These are phyloP conservation scores for Euphorbia celastroides DNA, from an alignment of 441 rosid genomes.

Conservation along the genomic window DNA sequence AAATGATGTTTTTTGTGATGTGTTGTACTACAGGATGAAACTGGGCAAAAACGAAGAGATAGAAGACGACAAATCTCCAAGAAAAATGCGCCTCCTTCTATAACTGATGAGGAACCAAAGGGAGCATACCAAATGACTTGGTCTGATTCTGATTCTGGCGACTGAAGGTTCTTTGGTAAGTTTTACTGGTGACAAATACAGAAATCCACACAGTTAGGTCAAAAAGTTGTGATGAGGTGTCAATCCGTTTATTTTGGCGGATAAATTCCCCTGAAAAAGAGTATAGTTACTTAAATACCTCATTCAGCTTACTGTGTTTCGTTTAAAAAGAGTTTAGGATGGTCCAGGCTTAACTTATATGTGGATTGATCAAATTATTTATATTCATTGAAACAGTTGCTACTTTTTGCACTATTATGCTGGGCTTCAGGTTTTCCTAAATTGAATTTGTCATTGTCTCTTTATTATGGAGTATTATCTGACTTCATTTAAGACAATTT, in stretches of 20 bases:
- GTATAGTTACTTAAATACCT: neutral
- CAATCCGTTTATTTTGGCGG: neutral
- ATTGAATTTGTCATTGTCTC: too few relatives aligned
- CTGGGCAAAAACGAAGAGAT: constrained; percentile 22
- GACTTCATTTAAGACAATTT: too few relatives aligned
- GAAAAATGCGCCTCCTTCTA: constrained; percentile 47
- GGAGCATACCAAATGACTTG: constrained; percentile 62
- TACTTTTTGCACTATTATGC: too few relatives aligned
- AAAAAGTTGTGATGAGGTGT: neutral
- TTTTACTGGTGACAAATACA: neutral
- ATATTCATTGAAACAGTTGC: too few relatives aligned
- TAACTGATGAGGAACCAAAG: constrained; percentile 68
- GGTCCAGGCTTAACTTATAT: neutral
- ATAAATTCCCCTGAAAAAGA: neutral
- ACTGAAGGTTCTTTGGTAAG: constrained; percentile 3
- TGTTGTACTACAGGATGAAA: constrained; percentile 13
- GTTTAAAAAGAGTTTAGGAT: neutral
- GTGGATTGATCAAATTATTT: too few relatives aligned
- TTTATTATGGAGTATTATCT: too few relatives aligned
- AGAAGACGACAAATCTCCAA: constrained; percentile 24
- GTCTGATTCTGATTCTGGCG: constrained; percentile 65
- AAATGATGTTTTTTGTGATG: neutral
- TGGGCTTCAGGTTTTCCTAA: too few relatives aligned
- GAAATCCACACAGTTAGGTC: neutral
- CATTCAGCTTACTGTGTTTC: neutral